Evolutionary conservation across 331 rosid genomes (phyloP).

Genomic region (Pyrus hybrid): DNA sequence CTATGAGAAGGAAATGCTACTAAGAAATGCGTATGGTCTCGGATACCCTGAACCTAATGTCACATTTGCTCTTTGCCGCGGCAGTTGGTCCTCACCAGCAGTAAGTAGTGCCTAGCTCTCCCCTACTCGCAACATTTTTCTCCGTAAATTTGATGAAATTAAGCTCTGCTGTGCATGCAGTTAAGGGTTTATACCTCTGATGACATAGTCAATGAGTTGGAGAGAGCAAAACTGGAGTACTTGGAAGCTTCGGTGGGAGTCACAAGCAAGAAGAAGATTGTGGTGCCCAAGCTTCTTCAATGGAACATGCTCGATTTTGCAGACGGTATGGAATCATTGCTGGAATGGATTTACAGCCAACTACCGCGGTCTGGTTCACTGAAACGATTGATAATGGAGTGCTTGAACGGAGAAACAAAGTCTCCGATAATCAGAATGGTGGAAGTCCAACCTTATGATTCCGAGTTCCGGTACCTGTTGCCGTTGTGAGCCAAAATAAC

Average conservation of each 20-base stretch:
- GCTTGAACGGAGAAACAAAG: constrained; percentile 51
- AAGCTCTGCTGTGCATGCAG: constrained; percentile 28
- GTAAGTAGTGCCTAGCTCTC: constrained; percentile 27
- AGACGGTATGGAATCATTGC: constrained; percentile 67
- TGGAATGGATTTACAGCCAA: constrained; percentile 94
- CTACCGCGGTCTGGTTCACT: constrained; percentile 62
- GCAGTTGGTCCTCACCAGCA: constrained; percentile 95
- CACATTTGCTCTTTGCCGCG: constrained; percentile 81
- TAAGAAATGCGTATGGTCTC: constrained; percentile 63
- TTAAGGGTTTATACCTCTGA: constrained; percentile 73
- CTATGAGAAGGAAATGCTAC: constrained; percentile 63
- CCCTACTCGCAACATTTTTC: not conserved
- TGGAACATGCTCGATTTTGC: constrained; percentile 88
- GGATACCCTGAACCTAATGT: constrained; percentile 93
- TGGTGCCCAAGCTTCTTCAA: constrained; percentile 74
- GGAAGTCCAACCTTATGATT: constrained; percentile 62
- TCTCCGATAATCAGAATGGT: constrained; percentile 39
- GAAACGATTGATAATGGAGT: constrained; percentile 62
- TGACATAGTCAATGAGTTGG: constrained; percentile 65
- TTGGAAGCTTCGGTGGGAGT: constrained; percentile 86
- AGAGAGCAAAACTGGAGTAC: constrained; percentile 78
- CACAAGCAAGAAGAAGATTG: constrained; percentile 63
- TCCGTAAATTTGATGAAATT: not conserved
- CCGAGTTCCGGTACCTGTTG: constrained; percentile 69
- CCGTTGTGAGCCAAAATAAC: constrained; percentile 22